These are phyloP conservation scores for Crepidotus sp. DNA, from an alignment of 1,284 basidiomycete species.

Conservation along the genomic window DNA sequence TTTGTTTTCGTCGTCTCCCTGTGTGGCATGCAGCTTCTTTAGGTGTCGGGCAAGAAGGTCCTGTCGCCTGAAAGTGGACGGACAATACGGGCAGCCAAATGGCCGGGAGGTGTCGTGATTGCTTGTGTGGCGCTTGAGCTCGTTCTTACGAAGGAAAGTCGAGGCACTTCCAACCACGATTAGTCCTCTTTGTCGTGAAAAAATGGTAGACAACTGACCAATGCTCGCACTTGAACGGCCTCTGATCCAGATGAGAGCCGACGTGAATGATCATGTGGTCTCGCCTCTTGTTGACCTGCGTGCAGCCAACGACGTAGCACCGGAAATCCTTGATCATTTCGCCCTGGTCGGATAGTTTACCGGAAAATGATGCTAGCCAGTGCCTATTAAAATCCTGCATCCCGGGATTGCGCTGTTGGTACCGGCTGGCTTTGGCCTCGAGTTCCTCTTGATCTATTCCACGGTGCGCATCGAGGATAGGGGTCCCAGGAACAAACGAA, in stretches of 20 bases:
- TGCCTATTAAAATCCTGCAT: slow-evolving; percentile 44
- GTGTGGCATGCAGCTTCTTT: slow-evolving; percentile 38
- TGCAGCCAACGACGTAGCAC: slow-evolving; percentile 70
- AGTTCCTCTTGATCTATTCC: slow-evolving; percentile 49
- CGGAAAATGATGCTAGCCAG: slow-evolving; percentile 58
- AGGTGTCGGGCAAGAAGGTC: slow-evolving; percentile 57
- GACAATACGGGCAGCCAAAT: slow-evolving; percentile 46
- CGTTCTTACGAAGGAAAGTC: slow-evolving; percentile 61
- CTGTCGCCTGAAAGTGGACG: slow-evolving; percentile 49
- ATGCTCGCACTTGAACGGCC: slow-evolving; percentile 49
- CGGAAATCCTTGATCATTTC: slow-evolving; percentile 68
- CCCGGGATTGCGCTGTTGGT: slow-evolving; percentile 41
- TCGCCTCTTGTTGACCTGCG: slow-evolving; percentile 66
- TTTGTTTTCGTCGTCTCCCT: slow-evolving; percentile 22
- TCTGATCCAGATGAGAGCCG: slow-evolving; percentile 58
- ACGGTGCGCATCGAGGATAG: slow-evolving; percentile 48
- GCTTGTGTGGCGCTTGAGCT: slow-evolving; percentile 63
- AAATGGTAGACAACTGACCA: slow-evolving; percentile 36
- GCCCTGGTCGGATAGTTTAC: slow-evolving; percentile 50
- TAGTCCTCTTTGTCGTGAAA: background rate
- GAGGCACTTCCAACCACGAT: slow-evolving; percentile 35
- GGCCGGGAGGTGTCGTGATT: slow-evolving; percentile 52
- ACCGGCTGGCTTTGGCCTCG: slow-evolving; percentile 43
- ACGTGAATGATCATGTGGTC: slow-evolving; percentile 67
- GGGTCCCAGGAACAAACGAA: slow-evolving; percentile 32